A percentile compares a stretch with the other conserved stretches of the same genome.
These are phyloP conservation scores for Rhizoctonia solani DNA, from an alignment of 1,284 basidiomycete species.

Conservation along the genomic window DNA sequence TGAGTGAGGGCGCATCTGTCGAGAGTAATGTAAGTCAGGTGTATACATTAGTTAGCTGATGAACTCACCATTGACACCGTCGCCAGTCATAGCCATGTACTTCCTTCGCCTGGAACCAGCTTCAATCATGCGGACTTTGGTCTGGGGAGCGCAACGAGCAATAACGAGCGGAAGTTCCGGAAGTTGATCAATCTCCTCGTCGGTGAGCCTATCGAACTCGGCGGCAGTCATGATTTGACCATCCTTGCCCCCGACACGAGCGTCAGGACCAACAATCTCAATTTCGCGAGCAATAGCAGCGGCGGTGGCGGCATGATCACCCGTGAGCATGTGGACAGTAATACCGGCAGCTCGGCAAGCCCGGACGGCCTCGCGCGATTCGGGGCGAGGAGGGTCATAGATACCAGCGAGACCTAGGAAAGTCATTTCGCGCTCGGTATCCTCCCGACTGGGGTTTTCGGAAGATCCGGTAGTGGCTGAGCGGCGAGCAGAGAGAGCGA, in stretches of 20 bases:
- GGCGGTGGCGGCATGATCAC: constrained; percentile 53
- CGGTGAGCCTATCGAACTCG: constrained; percentile 67
- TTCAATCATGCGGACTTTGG: constrained; percentile 58
- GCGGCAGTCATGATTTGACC: constrained; percentile 77
- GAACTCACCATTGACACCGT: constrained; percentile 57
- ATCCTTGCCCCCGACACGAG: constrained; percentile 52
- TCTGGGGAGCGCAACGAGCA: constrained; percentile 59
- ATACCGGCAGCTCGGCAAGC: constrained; percentile 49
- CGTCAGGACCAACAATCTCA: constrained; percentile 75
- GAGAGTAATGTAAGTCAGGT: not conserved
- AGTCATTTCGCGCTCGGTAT: constrained; percentile 60
- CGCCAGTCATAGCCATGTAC: constrained; percentile 50
- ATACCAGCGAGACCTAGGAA: constrained; percentile 70
- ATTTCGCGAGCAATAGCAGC: constrained; percentile 53
- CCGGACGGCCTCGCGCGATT: constrained; percentile 69
- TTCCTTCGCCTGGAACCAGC: constrained; percentile 56
- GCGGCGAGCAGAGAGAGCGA: constrained; percentile 50
- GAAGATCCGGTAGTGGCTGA: not conserved
- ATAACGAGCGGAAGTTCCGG: constrained; percentile 61
- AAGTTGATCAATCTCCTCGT: constrained; percentile 62
- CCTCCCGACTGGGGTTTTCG: constrained; percentile 47
- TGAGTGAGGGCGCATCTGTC: constrained; percentile 54
- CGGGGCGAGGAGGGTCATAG: constrained; percentile 53
- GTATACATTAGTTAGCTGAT: not conserved
- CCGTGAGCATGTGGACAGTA: constrained; percentile 40